Percentiles rank a stretch among this genome's conserved stretches.
Conservation (phyloP, 2,329 filamentous ascomycete genomes). For the Penicillium sp. region DNA sequence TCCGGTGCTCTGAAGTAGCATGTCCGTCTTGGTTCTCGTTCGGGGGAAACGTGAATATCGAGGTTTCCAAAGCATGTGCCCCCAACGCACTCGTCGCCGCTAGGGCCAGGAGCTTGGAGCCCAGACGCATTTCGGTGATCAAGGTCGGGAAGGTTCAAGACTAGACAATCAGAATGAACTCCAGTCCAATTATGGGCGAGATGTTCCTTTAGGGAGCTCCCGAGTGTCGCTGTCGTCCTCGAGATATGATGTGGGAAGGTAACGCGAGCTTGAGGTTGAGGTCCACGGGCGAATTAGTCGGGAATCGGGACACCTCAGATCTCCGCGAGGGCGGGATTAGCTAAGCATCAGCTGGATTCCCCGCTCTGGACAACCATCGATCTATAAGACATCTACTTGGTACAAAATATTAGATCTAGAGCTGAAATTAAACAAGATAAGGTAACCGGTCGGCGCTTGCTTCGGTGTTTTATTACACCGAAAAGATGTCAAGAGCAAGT, state of each 20-base stretch:
- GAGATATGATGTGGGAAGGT: neutral
- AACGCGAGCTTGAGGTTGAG: neutral
- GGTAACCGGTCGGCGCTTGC: no score
- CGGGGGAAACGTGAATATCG: slow-evolving; percentile 36
- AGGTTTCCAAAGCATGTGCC: slow-evolving; percentile 33
- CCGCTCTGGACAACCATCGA: no score
- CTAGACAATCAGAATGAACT: neutral
- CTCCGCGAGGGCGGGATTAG: neutral
- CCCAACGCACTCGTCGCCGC: slow-evolving; percentile 27
- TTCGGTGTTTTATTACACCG: no score
- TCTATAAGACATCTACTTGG: neutral
- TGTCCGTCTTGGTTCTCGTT: slow-evolving; percentile 1
- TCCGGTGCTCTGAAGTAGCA: slow-evolving; percentile 1
- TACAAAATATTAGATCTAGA: no score
- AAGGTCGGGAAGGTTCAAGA: neutral
- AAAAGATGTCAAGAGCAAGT: neutral
- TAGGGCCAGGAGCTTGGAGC: slow-evolving; percentile 31
- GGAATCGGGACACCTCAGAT: neutral
- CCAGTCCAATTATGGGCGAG: neutral
- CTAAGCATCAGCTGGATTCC: neutral
- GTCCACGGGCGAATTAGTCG: neutral
- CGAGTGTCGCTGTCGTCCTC: neutral
- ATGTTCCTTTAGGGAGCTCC: neutral
- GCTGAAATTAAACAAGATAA: no score
- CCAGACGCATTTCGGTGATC: slow-evolving; percentile 27